Base-by-base conservation (phyloP, 371 early-diverging fungal genomes). In the Actinomortierella ambigua region DNA sequence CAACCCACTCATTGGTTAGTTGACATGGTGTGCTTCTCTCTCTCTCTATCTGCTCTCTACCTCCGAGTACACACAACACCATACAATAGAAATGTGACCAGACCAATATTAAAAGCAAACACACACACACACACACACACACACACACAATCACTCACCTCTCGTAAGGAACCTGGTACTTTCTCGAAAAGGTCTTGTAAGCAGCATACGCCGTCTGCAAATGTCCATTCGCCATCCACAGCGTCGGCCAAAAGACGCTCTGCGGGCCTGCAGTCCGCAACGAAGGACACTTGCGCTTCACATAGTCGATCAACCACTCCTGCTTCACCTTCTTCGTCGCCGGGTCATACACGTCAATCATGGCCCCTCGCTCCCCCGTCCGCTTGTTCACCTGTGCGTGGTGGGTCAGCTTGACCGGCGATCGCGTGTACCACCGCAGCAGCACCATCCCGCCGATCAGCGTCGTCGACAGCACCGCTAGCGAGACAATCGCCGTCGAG, bases 141-240 rank as follows among this genome's bases (percentile, higher is more conserved):
- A 47, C 26, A n/a, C 5, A 24, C 6, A 13, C 3, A 40, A n/a
- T 26, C 14, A 49, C 54, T 43, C 75, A 85, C 83, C 89, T 71
- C 58, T 87, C 81, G 61, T 87, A 89, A 9, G 61, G 50, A 24
- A 89, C 79, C 24, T 67, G 65, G 27, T 68, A 58, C 68, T 55
- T 15, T 46, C 57, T 23, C 68, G 78, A 34, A 71, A 68, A 57
- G 58, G 75, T 53, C 58, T 61, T 26, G 47, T 76, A 84, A 26
- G 85, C 81, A 54, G 87, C 86, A 77, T 83, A 86, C 17, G 73
- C 84, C 24, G 87, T 88, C 69, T 88, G 88, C 20, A 86, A 64
- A 65, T 86, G 87, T 17, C 87, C 85, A 59, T 80, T 84, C 61
- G 79, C 71, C 50, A 89, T 76, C 79, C 83, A 89, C 29, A 81